Evolutionary conservation across 257 asterid genomes (phyloP).

Genomic region (Leonotis leonurus): DNA sequence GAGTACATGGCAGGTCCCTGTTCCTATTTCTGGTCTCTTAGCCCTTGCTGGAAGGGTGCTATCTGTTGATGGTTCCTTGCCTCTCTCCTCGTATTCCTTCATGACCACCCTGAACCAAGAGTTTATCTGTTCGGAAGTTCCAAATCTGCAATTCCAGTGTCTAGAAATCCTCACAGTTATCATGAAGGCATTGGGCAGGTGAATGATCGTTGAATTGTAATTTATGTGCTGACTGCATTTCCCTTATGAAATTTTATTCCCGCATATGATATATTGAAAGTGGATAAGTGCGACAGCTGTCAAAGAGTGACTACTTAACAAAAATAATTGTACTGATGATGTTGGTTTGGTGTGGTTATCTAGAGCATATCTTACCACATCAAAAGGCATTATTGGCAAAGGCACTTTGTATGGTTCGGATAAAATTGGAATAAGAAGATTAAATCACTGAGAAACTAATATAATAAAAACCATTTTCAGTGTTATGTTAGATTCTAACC

Average conservation of each 20-base stretch:
- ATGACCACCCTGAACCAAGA: constrained; percentile 58
- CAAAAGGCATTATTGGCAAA: background rate
- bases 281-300: background rate
- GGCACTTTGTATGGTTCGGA: background rate
- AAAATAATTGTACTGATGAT: background rate
- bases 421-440: background rate
- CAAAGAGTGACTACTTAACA: background rate
- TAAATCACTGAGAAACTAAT: constrained; percentile 8
- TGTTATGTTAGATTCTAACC: background rate
- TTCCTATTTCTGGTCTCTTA: constrained; percentile 53
- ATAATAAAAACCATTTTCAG: background rate
- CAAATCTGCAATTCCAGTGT: constrained; percentile 49
- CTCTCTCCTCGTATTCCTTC: constrained; percentile 36
- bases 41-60: constrained; percentile 70
- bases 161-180: constrained; percentile 64
- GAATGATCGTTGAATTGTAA: constrained; percentile 5
- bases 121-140: constrained; percentile 68
- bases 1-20: constrained; percentile 53
- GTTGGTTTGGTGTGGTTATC: background rate
- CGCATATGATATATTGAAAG: background rate
- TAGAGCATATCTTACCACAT: background rate
- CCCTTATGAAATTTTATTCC: background rate
- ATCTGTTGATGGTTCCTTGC: constrained; percentile 65
- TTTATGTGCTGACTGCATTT: background rate
- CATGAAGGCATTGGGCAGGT: constrained; percentile 72